Conservation (phyloP, 1,139 yeast species). For the Protomyces arabidopsidicola region DNA sequence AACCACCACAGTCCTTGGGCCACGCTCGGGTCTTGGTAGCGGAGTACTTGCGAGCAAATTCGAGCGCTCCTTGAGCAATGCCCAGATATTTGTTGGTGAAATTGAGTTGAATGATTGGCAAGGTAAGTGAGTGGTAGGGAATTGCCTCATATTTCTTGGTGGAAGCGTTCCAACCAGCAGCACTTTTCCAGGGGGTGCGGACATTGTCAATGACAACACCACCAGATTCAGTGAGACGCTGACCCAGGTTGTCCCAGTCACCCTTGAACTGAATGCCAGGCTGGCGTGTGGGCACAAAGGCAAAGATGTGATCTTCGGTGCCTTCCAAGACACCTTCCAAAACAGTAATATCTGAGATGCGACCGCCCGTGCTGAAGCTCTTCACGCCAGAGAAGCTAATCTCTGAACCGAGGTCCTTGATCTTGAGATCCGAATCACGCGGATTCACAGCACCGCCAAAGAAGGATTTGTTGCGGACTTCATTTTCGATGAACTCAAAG, state of each 20-base stretch:
- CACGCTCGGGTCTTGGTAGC: conserved; percentile 1
- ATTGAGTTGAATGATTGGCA: conserved; percentile 1
- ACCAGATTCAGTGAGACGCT: conserved; percentile 1
- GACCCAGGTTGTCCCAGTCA: conserved; percentile 3
- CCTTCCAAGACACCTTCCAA: background rate
- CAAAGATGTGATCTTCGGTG: background rate
- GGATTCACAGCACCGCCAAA: conserved; percentile 1
- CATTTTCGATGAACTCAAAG: background rate
- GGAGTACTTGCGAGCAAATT: background rate
- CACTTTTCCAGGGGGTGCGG: background rate
- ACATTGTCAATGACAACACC: background rate
- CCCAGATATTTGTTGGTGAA: conserved; percentile 5
- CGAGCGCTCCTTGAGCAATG: conserved; percentile 2
- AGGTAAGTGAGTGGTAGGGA: background rate
- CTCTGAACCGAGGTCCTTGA: background rate
- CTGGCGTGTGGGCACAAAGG: background rate
- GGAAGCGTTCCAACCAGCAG: conserved; percentile 1
- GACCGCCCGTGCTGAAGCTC: background rate
- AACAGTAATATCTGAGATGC: background rate
- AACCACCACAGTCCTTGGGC: background rate
- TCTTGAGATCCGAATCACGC: background rate
- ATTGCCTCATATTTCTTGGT: background rate
- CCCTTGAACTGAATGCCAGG: conserved; percentile 8
- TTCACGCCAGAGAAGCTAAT: background rate
- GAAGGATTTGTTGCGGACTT: background rate